Evolutionary conservation across 306 rosid genomes (phyloP), one percentile per base, ranked within the genome.

Genomic region (Begonia masoniana): DNA sequence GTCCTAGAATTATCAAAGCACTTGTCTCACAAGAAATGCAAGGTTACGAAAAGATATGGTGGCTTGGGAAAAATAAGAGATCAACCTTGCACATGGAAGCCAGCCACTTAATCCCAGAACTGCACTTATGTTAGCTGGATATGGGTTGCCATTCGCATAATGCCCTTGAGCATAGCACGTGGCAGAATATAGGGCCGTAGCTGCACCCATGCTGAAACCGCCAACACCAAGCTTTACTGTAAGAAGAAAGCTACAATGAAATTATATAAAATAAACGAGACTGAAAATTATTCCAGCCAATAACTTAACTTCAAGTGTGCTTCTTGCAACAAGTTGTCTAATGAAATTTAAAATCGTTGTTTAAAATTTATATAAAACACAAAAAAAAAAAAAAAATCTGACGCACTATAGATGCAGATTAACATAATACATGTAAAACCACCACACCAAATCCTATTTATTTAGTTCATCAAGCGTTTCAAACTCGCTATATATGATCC

Each of bases 121-220:
- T 10, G 87, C 96, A 68, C 92, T 75, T 64, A 83, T n/a, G 60
- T 73, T 83, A 68, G 86, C 82, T 0, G 96, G 87, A 68, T 75
- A 91, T 51, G 79, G 76, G 64, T 72, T 81, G 58, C 70, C 78
- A 35, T 83, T 79, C 58, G 84, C 96, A 24, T 78, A 91, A 63
- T 83, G 79, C 61, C 82, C 87, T 45, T 66, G 14, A 41, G 78
- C 46, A 62, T 75, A 84, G 79, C 94, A 86, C 63, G 84, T 71
- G 9, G 78, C 94, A 0, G 96, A 83, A 72, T 91, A 86, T 52
- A 91, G 83, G 47, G 96, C 96, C 6, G 88, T 81, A 59, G 94
- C 99, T 26, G 94, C 94, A 68, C 99, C 99, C 99, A 91, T 86
- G 70, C 99, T 91, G 76, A 91, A 91, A 51, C 99, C 99, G 56